Evolutionary conservation across 352 stramenopile genomes (phyloP), one percentile per base, ranked within the genome.

Genomic region (Globisporangium canariense): DNA sequence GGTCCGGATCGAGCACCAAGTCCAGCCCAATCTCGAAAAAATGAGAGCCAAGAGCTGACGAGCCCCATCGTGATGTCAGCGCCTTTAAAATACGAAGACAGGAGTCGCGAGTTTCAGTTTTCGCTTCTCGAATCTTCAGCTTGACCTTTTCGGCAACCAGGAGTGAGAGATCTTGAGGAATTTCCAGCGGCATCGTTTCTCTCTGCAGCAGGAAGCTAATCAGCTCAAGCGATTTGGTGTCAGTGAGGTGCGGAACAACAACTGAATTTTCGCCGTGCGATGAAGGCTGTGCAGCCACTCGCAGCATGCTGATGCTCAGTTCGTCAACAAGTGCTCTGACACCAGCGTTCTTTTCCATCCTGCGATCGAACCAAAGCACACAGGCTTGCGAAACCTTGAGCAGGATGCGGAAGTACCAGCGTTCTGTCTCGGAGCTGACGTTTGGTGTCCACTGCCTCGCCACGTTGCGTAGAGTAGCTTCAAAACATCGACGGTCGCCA

Each of bases 321-420:
- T 66, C 58, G 30, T 70, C 43, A 30, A 59, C 51, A 7, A 66
- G 22, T 20, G 34, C 55, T 38, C 22, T 18, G 28, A 32, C 8
- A 4, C 14, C 11, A 5, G 38, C 4, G 32, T 50, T 41, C 2
- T 28, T 40, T 40, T 46, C 14, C 25, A 5, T 4, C 10, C 25
- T 9, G 14, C 51, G 43, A n/a, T 69, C 51, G 1, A 60, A 50
- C 38, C 34, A 63, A 38, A 34, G 43, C 10, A 70, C n/a, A 18
- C 51, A 70, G 18, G 58, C 65, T 14, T 46, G 58, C 46, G 65
- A 70, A 0, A 70, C 22, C 54, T 70, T 70, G 34, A 62, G 36
- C 28, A 70, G 50, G 9, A 63, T 28, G 28, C 65, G 65, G 18
- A 47, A 50, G 32, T 62, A 36, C 55, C 62, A 68, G 22, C 28